Conservation (phyloP, 148 eudicot species). For the Fagopyrum homotropicum region DNA sequence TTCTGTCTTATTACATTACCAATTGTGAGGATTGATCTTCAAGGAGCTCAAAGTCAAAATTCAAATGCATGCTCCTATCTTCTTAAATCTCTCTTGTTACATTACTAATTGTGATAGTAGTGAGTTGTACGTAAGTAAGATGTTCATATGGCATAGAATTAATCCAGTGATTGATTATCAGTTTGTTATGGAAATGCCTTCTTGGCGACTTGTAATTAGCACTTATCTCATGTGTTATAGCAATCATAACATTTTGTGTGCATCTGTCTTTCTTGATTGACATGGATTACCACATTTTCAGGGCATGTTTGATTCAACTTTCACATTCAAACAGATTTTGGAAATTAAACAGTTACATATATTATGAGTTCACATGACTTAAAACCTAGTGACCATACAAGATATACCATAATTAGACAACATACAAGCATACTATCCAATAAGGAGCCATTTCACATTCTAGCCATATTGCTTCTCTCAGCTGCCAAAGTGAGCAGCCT, state of each 20-base stretch:
- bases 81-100: background rate
- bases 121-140: background rate
- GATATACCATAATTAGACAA: background rate
- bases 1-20: background rate
- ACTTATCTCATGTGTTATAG: background rate
- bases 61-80: background rate
- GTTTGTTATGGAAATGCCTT: background rate
- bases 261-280: too few species aligned
- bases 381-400: background rate
- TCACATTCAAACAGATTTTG: too few species aligned
- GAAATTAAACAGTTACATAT: too few species aligned
- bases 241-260: background rate
- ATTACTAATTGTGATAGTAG: background rate
- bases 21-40: background rate
- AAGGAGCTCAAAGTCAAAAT: too few species aligned
- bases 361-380: too few species aligned
- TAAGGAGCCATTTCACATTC: conserved; percentile 16
- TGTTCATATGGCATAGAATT: background rate
- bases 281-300: too few species aligned
- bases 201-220: background rate
- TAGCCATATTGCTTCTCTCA: conserved; percentile 38
- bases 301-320: too few species aligned
- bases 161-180: background rate
- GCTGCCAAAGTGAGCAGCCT: conserved; percentile 62
- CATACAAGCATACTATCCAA: background rate